Conservation (phyloP, 2,329 filamentous ascomycete species). For the Ceratocystis eucalypticola region DNA sequence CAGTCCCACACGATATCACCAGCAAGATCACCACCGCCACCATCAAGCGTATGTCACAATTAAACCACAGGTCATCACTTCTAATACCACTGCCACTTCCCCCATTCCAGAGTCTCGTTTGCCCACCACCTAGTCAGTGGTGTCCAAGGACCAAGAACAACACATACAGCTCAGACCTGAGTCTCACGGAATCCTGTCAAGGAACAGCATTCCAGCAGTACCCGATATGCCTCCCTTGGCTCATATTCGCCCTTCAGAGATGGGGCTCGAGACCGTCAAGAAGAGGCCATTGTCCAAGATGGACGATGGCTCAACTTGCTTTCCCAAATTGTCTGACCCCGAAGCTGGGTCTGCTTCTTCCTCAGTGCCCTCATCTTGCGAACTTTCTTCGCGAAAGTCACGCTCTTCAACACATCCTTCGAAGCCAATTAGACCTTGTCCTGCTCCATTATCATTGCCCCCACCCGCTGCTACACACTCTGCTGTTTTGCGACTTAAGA, state of each 20-base stretch:
- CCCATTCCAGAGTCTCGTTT: not conserved
- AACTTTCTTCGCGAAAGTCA: not conserved
- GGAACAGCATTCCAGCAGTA: constrained; percentile 2
- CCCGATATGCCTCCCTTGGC: not conserved
- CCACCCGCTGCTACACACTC: not conserved
- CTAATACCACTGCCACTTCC: not conserved
- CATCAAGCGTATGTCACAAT: constrained; percentile 37
- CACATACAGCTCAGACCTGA: not conserved
- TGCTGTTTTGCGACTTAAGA: not conserved
- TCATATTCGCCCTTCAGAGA: not conserved
- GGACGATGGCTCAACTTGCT: not conserved
- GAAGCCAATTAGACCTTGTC: not conserved
- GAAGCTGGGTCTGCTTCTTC: not conserved
- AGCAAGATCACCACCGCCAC: not conserved
- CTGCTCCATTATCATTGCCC: not conserved
- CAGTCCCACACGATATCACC: constrained; percentile 27
- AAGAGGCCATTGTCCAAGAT: constrained; percentile 12
- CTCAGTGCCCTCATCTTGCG: not conserved
- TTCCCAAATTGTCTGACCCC: not conserved
- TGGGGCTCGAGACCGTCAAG: constrained; percentile 6
- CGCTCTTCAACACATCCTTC: not conserved
- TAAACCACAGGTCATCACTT: not conserved
- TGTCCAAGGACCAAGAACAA: not conserved
- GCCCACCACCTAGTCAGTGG: constrained; percentile 7
- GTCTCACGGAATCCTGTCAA: not conserved